Evolutionary conservation across 768 basidiomycete genomes (phyloP).

Genomic region (Trametes sanguinea): DNA sequence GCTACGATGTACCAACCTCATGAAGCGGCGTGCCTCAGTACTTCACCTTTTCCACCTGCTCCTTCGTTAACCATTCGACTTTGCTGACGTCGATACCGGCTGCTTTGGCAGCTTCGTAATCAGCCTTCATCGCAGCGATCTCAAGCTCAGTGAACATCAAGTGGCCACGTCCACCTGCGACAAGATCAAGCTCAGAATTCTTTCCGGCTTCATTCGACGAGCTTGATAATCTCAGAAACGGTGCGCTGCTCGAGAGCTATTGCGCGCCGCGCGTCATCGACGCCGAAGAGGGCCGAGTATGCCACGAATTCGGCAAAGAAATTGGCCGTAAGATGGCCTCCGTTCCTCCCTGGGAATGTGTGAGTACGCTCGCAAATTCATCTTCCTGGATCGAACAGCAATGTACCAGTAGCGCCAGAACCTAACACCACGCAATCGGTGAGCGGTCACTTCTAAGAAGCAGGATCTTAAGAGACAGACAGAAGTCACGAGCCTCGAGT

Average conservation of each 20-base stretch:
- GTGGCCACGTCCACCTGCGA: constrained; percentile 53
- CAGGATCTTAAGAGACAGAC: constrained; percentile 45
- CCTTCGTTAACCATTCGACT: constrained; percentile 49
- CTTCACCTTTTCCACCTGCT: constrained; percentile 51
- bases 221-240: constrained; percentile 44
- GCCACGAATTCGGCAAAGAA: constrained; percentile 48
- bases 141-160: constrained; percentile 54
- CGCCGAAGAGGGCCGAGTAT: constrained; percentile 44
- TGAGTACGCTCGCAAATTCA: not conserved
- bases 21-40: not conserved
- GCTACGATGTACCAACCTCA: not conserved
- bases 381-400: not conserved
- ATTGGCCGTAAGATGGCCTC: constrained; percentile 67
- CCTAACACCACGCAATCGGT: constrained; percentile 39
- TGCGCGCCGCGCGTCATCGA: constrained; percentile 55
- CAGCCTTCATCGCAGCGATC: constrained; percentile 37
- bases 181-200: constrained; percentile 58
- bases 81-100: constrained; percentile 51
- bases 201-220: constrained; percentile 50
- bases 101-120: constrained; percentile 53
- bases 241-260: constrained; percentile 63
- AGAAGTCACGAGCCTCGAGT: constrained; percentile 85
- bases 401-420: constrained; percentile 73
- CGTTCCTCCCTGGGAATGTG: constrained; percentile 62
- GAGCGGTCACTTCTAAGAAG: not conserved